Base-by-base conservation (phyloP, 495 filamentous ascomycete species). In the Daldinia childiae region DNA sequence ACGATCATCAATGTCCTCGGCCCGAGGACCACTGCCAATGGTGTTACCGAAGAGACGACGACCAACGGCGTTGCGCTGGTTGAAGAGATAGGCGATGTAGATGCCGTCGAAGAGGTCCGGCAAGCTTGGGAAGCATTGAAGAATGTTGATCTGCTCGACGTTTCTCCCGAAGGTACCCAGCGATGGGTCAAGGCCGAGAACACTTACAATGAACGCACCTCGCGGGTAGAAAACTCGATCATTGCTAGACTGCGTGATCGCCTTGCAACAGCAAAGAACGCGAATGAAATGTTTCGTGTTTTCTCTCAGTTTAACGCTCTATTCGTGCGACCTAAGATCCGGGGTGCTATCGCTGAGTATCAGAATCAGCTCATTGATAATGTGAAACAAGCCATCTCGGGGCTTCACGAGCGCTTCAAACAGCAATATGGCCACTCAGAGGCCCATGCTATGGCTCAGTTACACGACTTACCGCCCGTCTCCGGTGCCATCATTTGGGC, bases 251-350 rank as follows among this genome's bases (percentile, higher is more conserved):
- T 99, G 9, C 87, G 96, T 74, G 95, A 99, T 80, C 91, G 95
- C 45, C 84, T 99, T 58, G 95, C 95, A 2, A 97, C 92, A 3
- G 94, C 95, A 12, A 98, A 94, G 84, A 94, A 90, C 59, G 95
- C 95, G 21, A 98, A 96, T 77, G 95, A 98, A 77, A 99, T 98
- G 95, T 99, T 99, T 78, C 92, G 96, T 39, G 95, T 99, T 52
- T 98, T 98, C 77, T 99, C 95, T 19, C 98, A 98, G 76, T 99
- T 99, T 86, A 99, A 99, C 76, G 96, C 95, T 29, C 90, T 99
- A 55, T 95, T 99, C 75, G 94, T 99, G 55, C 89, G 95, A 30
- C 96, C 96, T 17, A 98, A 98, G 84, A 98, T 99, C 78, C 89
- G 95, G 48, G 94, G 95, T 74, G 95, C 95, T 57, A 99, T 99